Percentiles rank a stretch among this genome's conserved stretches.
Conservation (phyloP, 2,329 filamentous ascomycete species). For the Tolypocladium endophyticum region DNA sequence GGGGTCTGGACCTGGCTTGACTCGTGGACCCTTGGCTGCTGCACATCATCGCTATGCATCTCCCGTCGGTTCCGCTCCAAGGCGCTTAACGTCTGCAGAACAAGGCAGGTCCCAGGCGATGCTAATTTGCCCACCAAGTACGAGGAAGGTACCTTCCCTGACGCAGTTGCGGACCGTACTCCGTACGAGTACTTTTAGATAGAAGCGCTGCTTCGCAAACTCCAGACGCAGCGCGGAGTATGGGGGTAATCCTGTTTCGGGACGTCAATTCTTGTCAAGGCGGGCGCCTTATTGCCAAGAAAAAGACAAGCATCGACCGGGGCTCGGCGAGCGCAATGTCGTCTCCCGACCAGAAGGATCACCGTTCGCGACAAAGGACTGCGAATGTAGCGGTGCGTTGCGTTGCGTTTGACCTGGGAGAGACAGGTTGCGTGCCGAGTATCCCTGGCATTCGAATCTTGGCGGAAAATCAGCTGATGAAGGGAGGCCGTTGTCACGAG, state of each 20-base stretch:
- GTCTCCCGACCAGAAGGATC: not conserved
- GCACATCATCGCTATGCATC: constrained; percentile 15
- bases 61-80: constrained; percentile 2
- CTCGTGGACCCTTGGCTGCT: constrained; percentile 19
- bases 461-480: constrained; percentile 2
- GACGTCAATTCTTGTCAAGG: not conserved
- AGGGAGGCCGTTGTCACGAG: not conserved
- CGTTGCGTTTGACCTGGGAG: not conserved
- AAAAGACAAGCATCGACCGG: not conserved
- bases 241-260: not conserved
- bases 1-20: constrained; percentile 17
- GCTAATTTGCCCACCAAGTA: not conserved
- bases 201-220: not conserved
- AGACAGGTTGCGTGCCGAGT: not conserved
- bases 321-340: not conserved
- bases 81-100: not conserved
- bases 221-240: not conserved
- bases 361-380: not conserved
- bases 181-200: not conserved
- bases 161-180: too few relatives aligned
- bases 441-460: not conserved
- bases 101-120: not conserved
- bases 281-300: not conserved
- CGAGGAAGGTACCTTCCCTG: too few relatives aligned
- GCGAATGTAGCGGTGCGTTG: not conserved